Evolutionary conservation across 257 asterid species (phyloP), one percentile per base, ranked within the genome.

Genomic region (Petunia axillaris): DNA sequence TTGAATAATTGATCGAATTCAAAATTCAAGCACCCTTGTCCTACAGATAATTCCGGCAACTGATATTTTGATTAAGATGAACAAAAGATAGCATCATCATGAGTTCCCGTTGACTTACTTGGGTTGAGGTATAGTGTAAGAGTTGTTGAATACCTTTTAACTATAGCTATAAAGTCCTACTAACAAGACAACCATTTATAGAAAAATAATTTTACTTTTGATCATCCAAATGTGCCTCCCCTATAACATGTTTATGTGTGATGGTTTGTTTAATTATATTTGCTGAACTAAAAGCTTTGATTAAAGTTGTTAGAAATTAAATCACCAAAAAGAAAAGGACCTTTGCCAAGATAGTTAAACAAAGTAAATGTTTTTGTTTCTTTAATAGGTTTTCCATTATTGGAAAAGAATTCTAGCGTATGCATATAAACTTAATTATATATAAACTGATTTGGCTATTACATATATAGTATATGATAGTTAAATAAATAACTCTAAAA

Each of bases 241-340:
- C 55, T 63, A 35, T 36, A 36, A 63, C 68, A 63, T 35, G 41
- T 67, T 43, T 68, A 67, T 43, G 16, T 8, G 57, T n/a, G 14
- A 44, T 9, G n/a, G 44, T 43, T 8, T 44, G 8, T 68, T 8
- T 44, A n/a, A 16, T 68, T 15, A 68, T 44, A 57, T 68, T 68
- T 3, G 76, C 16, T 68, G 44, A 68, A 15, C 76, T 44, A 68
- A 68, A 43, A 8, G 8, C 7, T 68, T 25, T 68, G 76, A 68
- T 57, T 68, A 57, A 68, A 68, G 7, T 68, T 68, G 9, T 43
- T 68, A 1, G 57, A 44, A n/a, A 68, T 68, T 41, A 68, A 44
- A 25, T 25, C 25, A 25, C 25, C 15, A n/a, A 44, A 38, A 43
- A 67, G 2, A 67, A 68, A n/a, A 43, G 13, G 4, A 15, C 39